phyloP scores from a whole-genome alignment of 352 stramenopile genomes.

The Pythium aphanidermatum region DNA sequence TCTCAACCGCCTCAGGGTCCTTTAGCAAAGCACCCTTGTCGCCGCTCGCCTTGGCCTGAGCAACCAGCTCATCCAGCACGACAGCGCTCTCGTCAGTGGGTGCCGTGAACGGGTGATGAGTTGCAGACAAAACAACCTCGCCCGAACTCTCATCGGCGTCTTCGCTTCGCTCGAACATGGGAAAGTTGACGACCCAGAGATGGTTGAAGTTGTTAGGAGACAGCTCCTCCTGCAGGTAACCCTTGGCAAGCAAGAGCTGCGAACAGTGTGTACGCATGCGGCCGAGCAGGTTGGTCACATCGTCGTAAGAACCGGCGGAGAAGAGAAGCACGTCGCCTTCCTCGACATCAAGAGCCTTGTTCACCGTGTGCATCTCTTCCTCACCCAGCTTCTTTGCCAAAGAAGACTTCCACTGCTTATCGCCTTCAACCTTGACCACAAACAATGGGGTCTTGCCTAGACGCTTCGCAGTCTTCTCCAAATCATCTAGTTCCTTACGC shows the following conservation, averaged over 20 bases:
- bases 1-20: conserved; percentile 40
- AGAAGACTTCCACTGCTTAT: conserved; percentile 67
- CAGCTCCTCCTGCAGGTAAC: conserved; percentile 54
- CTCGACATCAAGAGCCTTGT: conserved; percentile 38
- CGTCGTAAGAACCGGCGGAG: conserved; percentile 43
- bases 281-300: conserved; percentile 52
- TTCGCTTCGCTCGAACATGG: conserved; percentile 79
- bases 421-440: conserved; percentile 53
- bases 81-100: conserved; percentile 39
- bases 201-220: conserved; percentile 66
- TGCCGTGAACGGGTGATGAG: conserved; percentile 85
- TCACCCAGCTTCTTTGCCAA: conserved; percentile 51
- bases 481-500: conserved; percentile 63
- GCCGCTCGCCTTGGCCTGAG: neutral
- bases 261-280: conserved; percentile 58
- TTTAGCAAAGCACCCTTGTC: conserved; percentile 33
- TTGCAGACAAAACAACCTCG: conserved; percentile 53
- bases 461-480: conserved; percentile 50
- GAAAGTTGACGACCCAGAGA: conserved; percentile 85
- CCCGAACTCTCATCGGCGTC: conserved; percentile 28
- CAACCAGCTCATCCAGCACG: conserved; percentile 44
- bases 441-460: conserved; percentile 34
- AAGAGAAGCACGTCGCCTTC: conserved; percentile 71
- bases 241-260: conserved; percentile 54
- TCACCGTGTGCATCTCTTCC: conserved; percentile 42